Evolutionary conservation across 345 rosid genomes (phyloP).

Genomic region (Adansonia digitata): DNA sequence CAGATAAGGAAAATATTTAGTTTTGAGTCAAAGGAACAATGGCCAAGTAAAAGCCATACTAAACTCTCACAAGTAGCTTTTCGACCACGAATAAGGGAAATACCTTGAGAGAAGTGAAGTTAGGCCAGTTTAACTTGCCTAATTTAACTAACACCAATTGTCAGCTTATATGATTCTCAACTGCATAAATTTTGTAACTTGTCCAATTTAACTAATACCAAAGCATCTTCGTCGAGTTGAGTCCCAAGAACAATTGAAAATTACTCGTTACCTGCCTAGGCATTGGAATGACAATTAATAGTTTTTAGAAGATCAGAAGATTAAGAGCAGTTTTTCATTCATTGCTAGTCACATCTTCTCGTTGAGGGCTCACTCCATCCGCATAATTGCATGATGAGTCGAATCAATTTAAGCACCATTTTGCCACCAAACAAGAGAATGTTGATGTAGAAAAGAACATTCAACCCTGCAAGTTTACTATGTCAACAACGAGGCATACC

Average conservation of each 20-base stretch:
- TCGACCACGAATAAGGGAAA: constrained; percentile 17
- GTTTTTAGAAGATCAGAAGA: no score
- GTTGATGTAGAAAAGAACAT: no score
- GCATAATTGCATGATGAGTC: no score
- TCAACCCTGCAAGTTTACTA: no score
- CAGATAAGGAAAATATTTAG: not conserved
- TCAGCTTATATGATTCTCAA: not conserved
- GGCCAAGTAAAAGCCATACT: constrained; percentile 8
- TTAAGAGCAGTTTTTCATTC: no score
- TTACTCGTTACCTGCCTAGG: constrained; percentile 23
- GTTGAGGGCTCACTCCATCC: no score
- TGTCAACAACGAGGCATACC: no score
- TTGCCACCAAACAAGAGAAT: no score
- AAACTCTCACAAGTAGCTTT: constrained; percentile 17
- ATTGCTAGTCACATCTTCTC: no score
- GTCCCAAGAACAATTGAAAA: constrained; percentile 23
- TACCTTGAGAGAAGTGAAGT: constrained; percentile 20
- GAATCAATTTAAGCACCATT: no score
- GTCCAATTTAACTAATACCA: constrained; percentile 16
- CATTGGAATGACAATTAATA: no score
- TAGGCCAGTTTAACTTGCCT: not conserved
- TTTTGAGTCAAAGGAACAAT: constrained; percentile 13
- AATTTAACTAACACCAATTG: no score
- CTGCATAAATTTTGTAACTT: constrained; percentile 15
- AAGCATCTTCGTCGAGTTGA: constrained; percentile 22